These are phyloP conservation scores for Leccinum broughii DNA, from an alignment of 768 basidiomycete species.

Conservation along the genomic window DNA sequence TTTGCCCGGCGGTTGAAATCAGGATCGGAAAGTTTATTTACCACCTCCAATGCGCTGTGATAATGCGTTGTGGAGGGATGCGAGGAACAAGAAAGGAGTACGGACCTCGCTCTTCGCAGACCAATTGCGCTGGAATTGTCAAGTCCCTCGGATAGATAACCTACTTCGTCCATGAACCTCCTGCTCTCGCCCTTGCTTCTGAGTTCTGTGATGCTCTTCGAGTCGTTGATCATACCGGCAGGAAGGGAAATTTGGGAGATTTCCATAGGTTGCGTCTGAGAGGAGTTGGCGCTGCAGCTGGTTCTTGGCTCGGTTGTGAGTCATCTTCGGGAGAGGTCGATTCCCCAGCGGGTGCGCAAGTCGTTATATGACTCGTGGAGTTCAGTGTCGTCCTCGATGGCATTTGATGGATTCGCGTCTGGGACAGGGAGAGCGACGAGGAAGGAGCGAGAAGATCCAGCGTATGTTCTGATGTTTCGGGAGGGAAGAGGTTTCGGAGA, in stretches of 20 bases:
- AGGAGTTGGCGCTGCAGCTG: neutral
- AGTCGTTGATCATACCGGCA: constrained; percentile 64
- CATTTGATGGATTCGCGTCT: constrained; percentile 26
- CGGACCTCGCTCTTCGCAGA: constrained; percentile 69
- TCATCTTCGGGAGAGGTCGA: constrained; percentile 78
- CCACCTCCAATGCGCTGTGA: constrained; percentile 71
- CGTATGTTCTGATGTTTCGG: constrained; percentile 63
- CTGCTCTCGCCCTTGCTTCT: constrained; percentile 78
- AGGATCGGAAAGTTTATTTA: constrained; percentile 66
- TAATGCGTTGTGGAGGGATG: constrained; percentile 1
- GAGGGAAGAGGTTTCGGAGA: constrained; percentile 22
- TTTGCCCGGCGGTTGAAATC: constrained; percentile 82
- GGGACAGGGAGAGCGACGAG: constrained; percentile 58
- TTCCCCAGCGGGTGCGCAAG: constrained; percentile 76
- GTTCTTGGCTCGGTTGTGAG: constrained; percentile 38
- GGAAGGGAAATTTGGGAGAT: constrained; percentile 46
- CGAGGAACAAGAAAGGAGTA: neutral
- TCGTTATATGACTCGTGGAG: constrained; percentile 70
- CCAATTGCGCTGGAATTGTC: constrained; percentile 49
- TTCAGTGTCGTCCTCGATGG: constrained; percentile 51
- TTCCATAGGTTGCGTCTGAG: constrained; percentile 30
- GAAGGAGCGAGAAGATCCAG: constrained; percentile 78
- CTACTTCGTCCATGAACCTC: constrained; percentile 80
- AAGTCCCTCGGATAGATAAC: constrained; percentile 83
- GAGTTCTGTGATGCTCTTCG: constrained; percentile 80